These are phyloP conservation scores for Alternaria metachromatica DNA, from an alignment of 2,329 filamentous ascomycete species.

Conservation along the genomic window DNA sequence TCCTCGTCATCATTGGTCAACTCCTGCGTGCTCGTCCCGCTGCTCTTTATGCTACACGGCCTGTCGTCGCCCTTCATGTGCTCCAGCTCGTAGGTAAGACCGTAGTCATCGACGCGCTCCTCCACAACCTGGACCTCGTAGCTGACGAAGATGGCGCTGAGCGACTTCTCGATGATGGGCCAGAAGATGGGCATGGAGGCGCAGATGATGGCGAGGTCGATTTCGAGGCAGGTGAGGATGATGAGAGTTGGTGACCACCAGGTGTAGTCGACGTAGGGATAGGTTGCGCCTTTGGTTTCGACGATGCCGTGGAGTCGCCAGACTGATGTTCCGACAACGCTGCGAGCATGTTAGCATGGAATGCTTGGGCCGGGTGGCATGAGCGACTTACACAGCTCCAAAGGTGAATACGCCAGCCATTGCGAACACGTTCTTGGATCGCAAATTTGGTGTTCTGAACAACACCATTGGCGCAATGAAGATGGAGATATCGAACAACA, in stretches of 20 bases:
- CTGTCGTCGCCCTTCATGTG: constrained; percentile 20
- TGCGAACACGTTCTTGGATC: constrained; percentile 35
- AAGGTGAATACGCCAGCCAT: constrained; percentile 41
- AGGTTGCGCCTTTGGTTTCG: constrained; percentile 32
- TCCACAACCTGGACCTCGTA: constrained; percentile 44
- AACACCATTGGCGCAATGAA: constrained; percentile 41
- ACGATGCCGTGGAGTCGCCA: constrained; percentile 42
- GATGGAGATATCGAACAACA: constrained; percentile 44
- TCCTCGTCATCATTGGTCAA: constrained; percentile 22
- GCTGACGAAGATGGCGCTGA: constrained; percentile 41
- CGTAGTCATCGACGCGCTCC: constrained; percentile 30
- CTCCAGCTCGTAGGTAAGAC: constrained; percentile 38
- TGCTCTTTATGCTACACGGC: constrained; percentile 31
- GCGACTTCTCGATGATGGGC: constrained; percentile 37
- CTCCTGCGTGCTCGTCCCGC: constrained; percentile 29
- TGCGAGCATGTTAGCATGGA: constrained; percentile 19
- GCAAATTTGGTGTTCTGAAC: constrained; percentile 35
- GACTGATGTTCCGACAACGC: constrained; percentile 39
- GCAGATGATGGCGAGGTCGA: constrained; percentile 44
- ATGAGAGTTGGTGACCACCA: constrained; percentile 37
- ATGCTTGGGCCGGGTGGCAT: no score
- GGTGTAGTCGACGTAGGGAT: constrained; percentile 43
- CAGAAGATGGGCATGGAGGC: constrained; percentile 48
- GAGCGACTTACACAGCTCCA: constrained; percentile 39
- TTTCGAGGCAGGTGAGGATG: constrained; percentile 41